Percentiles rank a stretch among this genome's conserved stretches.
Conservation (phyloP, 495 filamentous ascomycete species). For the Penicillium alfredii region DNA sequence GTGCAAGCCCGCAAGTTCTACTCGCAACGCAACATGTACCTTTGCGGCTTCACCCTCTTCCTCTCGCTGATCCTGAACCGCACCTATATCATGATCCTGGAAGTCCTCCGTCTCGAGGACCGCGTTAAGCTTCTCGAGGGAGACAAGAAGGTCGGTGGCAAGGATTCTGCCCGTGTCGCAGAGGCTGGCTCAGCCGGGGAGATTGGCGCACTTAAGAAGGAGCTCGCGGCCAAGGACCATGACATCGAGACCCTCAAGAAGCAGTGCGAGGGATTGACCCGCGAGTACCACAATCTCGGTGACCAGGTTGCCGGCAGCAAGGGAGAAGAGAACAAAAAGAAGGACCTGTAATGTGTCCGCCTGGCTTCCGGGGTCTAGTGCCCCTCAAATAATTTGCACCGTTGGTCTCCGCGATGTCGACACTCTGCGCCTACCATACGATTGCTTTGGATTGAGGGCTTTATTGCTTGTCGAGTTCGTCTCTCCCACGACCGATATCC, state of each 20-base stretch:
- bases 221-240: constrained; percentile 64
- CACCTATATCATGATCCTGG: constrained; percentile 96
- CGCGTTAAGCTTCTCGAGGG: constrained; percentile 81
- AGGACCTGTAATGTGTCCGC: constrained; percentile 51
- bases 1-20: constrained; percentile 99
- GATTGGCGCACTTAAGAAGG: constrained; percentile 63
- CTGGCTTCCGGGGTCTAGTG: no score
- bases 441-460: not conserved
- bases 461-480: not conserved
- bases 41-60: constrained; percentile 98
- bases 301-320: constrained; percentile 61
- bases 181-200: constrained; percentile 69
- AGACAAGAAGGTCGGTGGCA: constrained; percentile 65
- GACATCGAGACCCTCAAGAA: constrained; percentile 80
- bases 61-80: constrained; percentile 98
- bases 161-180: constrained; percentile 57
- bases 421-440: not conserved
- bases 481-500: not conserved
- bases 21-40: constrained; percentile 99
- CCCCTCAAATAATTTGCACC: no score
- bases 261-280: constrained; percentile 67
- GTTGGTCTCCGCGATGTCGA: not conserved
- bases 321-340: constrained; percentile 53
- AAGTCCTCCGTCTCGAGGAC: constrained; percentile 88
- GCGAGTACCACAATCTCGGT: constrained; percentile 77